Base-by-base conservation (phyloP, 805 yeast genomes). In the Hanseniaspora vineae region DNA sequence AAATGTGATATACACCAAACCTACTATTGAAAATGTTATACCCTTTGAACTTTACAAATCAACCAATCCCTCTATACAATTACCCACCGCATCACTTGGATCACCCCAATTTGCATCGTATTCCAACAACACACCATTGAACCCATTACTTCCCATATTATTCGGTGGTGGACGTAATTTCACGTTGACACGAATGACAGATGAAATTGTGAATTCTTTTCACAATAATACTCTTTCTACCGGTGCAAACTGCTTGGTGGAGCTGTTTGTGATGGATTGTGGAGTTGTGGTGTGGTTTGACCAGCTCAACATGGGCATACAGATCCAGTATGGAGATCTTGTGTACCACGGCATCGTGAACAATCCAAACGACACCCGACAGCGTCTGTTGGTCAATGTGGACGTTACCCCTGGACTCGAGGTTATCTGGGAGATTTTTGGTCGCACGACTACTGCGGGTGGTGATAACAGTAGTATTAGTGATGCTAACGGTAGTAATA, bases 91-190 rank as follows among this genome's bases (percentile, higher is more conserved):
- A 39, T 44, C 31, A 42, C 42, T 6, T 42, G 23, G 31, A 52
- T 51, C 47, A 47, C 29, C 1, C 60, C 57, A 17, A 49, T 44
- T 23, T 23, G 29, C 29, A 8, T 23, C 29, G n/a, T 23, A 23
- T 23, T 8, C 8, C 29, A n/a, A n/a, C 29, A 8, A 23, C 37
- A 35, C 45, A 12, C 52, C 52, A 49, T 49, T 59, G 6, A 42
- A 54, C 13, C 51, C 52, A 14, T 66, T 62, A 20, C 48, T 53
- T n/a, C 64, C 67, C 1, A 52, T 69, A 1, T 52, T 69, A 17
- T 63, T 61, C 44, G 74, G 71, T 3, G 74, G 74, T 3, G 73
- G 74, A 1, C 58, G 72, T 31, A 62, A 67, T 23, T 57, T 69
- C 53, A 44, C 29, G 4, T 23, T 23, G 29, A 23, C 29, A 23